Evolutionary conservation across 2,329 filamentous ascomycete species (phyloP).

Genomic region (Basipetospora chlamydospora): DNA sequence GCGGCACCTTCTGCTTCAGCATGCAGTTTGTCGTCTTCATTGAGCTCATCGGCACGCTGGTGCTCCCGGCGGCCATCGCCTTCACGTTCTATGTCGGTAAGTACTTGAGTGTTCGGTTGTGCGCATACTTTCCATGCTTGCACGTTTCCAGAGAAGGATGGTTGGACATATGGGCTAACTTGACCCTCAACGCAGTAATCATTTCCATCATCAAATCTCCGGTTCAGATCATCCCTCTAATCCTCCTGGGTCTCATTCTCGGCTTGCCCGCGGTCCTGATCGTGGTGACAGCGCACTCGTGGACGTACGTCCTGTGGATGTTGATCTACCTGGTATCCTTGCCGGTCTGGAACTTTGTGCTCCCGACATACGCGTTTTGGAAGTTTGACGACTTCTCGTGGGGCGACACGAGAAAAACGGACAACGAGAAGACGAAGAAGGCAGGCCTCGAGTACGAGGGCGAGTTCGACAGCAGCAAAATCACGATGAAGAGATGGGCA

Average conservation of each 20-base stretch:
- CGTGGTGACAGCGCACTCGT: constrained; percentile 81
- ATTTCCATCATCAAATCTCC: constrained; percentile 67
- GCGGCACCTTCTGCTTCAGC: constrained; percentile 98
- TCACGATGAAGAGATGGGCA: constrained; percentile 97
- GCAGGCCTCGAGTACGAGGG: constrained; percentile 77
- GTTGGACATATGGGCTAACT: too few species aligned
- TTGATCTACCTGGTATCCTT: constrained; percentile 84
- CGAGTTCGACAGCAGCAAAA: constrained; percentile 96
- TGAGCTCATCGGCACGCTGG: constrained; percentile 85
- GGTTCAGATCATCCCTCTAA: constrained; percentile 76
- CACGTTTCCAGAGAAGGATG: too few species aligned
- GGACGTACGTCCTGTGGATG: constrained; percentile 94
- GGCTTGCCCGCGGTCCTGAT: constrained; percentile 88
- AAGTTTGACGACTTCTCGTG: constrained; percentile 99
- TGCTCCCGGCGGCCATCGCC: constrained; percentile 86
- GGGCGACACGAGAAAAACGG: constrained; percentile 95
- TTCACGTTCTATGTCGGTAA: constrained; percentile 94
- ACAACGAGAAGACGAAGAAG: constrained; percentile 78
- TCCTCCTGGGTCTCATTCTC: constrained; percentile 79
- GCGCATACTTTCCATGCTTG: background rate
- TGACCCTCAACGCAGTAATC: constrained; percentile 42
- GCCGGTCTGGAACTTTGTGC: constrained; percentile 93
- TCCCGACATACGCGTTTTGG: constrained; percentile 93
- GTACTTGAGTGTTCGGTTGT: constrained; percentile 15
- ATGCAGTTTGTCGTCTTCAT: constrained; percentile 99